phyloP scores from a whole-genome alignment of 192 early-diverging fungal species.

The Backusella parvicylindrica region DNA sequence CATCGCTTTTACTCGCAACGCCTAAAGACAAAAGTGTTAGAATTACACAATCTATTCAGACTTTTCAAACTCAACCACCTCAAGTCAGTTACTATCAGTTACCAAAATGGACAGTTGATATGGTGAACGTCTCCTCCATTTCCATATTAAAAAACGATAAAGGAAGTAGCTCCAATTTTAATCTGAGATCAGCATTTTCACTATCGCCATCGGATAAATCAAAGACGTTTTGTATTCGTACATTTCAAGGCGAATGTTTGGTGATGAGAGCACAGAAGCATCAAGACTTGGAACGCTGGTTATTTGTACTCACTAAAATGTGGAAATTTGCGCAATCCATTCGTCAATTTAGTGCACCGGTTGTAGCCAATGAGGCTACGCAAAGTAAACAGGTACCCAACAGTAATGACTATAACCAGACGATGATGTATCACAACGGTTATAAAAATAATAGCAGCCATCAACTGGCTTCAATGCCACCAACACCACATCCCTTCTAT shows the following conservation, averaged over 20 bases:
- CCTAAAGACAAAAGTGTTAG: slow-evolving; percentile 6
- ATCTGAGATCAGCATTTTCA: not conserved
- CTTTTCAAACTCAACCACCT: slow-evolving; percentile 13
- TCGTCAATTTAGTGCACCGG: not conserved
- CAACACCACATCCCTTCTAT: not conserved
- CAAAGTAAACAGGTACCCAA: not conserved
- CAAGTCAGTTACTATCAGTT: slow-evolving; percentile 30
- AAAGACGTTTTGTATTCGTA: slow-evolving; percentile 24
- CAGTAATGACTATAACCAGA: not conserved
- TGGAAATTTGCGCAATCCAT: slow-evolving; percentile 17
- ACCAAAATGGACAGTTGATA: slow-evolving; percentile 30
- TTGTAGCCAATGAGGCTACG: not conserved
- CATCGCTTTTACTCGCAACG: slow-evolving; percentile 26
- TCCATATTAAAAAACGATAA: slow-evolving; percentile 24
- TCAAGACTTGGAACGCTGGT: slow-evolving; percentile 36
- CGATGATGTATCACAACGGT: not conserved
- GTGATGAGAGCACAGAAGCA: slow-evolving; percentile 33
- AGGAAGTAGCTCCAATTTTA: not conserved
- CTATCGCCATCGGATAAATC: not conserved
- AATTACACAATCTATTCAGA: slow-evolving; percentile 6
- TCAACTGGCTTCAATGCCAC: not conserved
- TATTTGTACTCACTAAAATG: slow-evolving; percentile 37
- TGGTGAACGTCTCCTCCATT: slow-evolving; percentile 24
- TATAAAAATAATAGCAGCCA: not conserved
- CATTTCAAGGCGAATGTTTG: slow-evolving; percentile 18